phyloP scores from a whole-genome alignment of 345 rosid genomes.

The Schrenkiella parvula region DNA sequence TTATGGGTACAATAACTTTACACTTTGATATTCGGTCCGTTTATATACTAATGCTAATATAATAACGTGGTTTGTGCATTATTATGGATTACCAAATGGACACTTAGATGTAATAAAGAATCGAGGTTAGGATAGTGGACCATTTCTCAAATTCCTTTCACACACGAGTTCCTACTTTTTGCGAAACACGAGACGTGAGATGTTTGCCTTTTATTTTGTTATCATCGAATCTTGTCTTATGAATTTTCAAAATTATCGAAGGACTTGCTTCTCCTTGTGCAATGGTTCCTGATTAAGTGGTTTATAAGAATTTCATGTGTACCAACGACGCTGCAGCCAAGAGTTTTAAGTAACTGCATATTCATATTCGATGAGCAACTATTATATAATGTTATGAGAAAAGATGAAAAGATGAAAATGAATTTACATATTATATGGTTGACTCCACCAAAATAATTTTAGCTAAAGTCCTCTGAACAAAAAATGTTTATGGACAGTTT shows the following conservation, averaged over 20 bases:
- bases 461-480: neutral
- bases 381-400: neutral
- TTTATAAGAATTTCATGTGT: neutral
- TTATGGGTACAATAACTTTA: neutral
- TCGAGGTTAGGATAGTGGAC: conserved; percentile 11
- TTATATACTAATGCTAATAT: neutral
- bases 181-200: conserved; percentile 14
- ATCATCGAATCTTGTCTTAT: neutral
- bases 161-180: conserved; percentile 19
- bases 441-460: neutral
- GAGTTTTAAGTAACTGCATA: neutral
- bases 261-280: neutral
- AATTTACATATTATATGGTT: neutral
- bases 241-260: neutral
- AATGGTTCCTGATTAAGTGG: neutral
- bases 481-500: neutral
- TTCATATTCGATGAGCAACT: neutral
- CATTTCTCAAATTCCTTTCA: conserved; percentile 24
- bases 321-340: neutral
- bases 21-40: neutral
- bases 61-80: neutral
- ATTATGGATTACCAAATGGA: conserved; percentile 28
- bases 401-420: neutral
- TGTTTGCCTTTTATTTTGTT: conserved; percentile 5
- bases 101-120: neutral